A percentile compares a stretch with the other conserved stretches of the same genome.
Conservation (phyloP, 2,329 filamentous ascomycete species). For the Monosporascus sp. region DNA sequence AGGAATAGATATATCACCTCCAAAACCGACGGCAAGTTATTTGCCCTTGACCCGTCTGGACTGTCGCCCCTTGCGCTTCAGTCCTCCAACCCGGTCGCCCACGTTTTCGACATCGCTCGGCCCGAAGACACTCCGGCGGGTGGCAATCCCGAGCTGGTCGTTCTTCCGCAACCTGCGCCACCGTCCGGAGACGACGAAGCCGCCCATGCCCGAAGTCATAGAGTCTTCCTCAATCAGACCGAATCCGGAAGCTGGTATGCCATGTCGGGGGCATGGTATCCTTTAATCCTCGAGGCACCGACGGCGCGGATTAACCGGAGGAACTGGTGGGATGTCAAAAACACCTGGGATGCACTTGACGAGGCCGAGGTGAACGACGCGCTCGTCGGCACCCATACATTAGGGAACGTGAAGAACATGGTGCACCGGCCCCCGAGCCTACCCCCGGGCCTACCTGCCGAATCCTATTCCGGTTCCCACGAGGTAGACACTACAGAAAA, state of each 20-base stretch:
- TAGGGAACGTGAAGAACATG: slow-evolving; percentile 40
- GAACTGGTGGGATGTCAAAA: slow-evolving; percentile 43
- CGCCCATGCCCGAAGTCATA: slow-evolving; percentile 50
- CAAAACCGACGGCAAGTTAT: slow-evolving; percentile 76
- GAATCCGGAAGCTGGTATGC: slow-evolving; percentile 89
- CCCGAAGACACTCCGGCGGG: slow-evolving; percentile 59
- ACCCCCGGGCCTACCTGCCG: slow-evolving; percentile 27
- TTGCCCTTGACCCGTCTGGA: slow-evolving; percentile 64
- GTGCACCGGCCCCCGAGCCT: slow-evolving; percentile 33
- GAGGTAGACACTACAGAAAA: slow-evolving; percentile 22
- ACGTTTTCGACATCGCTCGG: slow-evolving; percentile 82
- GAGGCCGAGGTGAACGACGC: slow-evolving; percentile 51
- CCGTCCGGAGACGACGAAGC: slow-evolving; percentile 46
- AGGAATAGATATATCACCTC: slow-evolving; percentile 88
- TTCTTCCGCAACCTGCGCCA: slow-evolving; percentile 79
- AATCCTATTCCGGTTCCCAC: slow-evolving; percentile 14
- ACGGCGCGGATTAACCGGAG: slow-evolving; percentile 38
- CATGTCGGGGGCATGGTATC: slow-evolving; percentile 80
- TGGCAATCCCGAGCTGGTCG: slow-evolving; percentile 69
- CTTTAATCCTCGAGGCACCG: slow-evolving; percentile 69
- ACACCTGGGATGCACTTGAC: slow-evolving; percentile 30
- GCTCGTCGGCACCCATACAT: slow-evolving; percentile 66
- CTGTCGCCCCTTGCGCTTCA: slow-evolving; percentile 61
- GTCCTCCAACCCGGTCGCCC: slow-evolving; percentile 72
- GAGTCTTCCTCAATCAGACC: slow-evolving; percentile 83